Base-by-base conservation (phyloP, 1,284 basidiomycete genomes). In the Ceratorhiza oryzae-sativae region DNA sequence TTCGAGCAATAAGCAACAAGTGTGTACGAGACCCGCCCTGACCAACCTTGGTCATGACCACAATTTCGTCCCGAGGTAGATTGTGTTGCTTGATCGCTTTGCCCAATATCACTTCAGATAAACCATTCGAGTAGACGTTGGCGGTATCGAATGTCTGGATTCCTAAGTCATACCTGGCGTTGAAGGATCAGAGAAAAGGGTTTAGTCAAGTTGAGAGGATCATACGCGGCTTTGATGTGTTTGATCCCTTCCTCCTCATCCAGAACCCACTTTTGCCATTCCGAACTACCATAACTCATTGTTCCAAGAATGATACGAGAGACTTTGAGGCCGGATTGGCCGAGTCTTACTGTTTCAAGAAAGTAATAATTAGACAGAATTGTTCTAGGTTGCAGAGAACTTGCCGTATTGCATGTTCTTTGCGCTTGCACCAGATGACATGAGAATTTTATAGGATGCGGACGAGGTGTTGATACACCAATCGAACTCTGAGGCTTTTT, bases 111-210 rank as follows among this genome's bases (percentile, higher is more conserved):
- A 80, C 76, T 76, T 85, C 83, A 23, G 78, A 80, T 45, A 80
- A 77, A 39, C 83, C 83, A 59, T 61, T 71, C 25, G 61, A 55
- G 30, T 73, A 71, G 3, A 76, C 78, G 74, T 86, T 81, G 39
- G 85, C 85, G 0, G 85, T 86, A 75, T 86, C 85, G 72, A 85
- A 86, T 0, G 84, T 85, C 34, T 73, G 56, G 32, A 73, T 71
- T 9, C 72, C 72, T 4, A 73, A 34, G 41, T 73, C 72, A 45
- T 72, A 63, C 18, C 59, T 72, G 25, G 10, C 3, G 12, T 27
- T 13, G n/a, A 15, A 48, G 18, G 42, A 18, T 46, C 32, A 72
- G 4, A 53, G n/a, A 41, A n/a, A 68, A 56, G 9, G n/a, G 58
- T 46, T 12, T n/a, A 18, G 27, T 42, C 18, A 18, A 45, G 42